phyloP scores from a whole-genome alignment of 148 eudicot genomes.

The Silene latifolia region DNA sequence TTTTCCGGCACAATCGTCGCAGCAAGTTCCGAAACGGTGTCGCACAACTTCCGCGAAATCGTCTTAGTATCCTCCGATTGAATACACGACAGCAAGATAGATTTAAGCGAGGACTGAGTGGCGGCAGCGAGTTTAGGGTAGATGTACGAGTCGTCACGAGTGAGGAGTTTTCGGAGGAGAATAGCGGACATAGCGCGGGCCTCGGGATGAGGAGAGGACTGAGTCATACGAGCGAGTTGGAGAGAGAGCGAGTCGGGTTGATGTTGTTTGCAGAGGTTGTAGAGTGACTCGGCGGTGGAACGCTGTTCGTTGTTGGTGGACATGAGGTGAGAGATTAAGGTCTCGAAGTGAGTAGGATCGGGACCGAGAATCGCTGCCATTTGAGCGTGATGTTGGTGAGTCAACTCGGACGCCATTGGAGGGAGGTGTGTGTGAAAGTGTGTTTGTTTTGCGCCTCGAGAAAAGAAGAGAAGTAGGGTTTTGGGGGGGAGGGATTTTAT shows the following conservation, averaged over 20 bases:
- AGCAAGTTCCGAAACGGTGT: slow-evolving; percentile 74
- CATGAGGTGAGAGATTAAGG: slow-evolving; percentile 64
- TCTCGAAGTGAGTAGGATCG: slow-evolving; percentile 53
- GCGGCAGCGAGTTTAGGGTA: slow-evolving; percentile 52
- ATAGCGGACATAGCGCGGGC: slow-evolving; percentile 52
- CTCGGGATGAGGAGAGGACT: slow-evolving; percentile 39
- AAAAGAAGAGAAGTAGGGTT: slow-evolving; percentile 21
- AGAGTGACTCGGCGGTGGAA: slow-evolving; percentile 56
- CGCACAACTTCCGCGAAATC: slow-evolving; percentile 63
- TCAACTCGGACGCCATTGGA: slow-evolving; percentile 44
- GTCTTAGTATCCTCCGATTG: slow-evolving; percentile 59
- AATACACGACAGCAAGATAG: slow-evolving; percentile 43
- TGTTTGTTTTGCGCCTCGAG: slow-evolving; percentile 19
- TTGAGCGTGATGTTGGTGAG: slow-evolving; percentile 44
- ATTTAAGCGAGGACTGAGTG: slow-evolving; percentile 60
- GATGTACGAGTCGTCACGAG: slow-evolving; percentile 36
- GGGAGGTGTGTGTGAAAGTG: neutral
- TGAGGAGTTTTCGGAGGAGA: slow-evolving; percentile 45
- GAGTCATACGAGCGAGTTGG: slow-evolving; percentile 44
- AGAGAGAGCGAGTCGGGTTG: slow-evolving; percentile 48
- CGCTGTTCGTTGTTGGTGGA: slow-evolving; percentile 56
- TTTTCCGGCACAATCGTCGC: slow-evolving; percentile 65
- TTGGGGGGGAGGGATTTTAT: neutral
- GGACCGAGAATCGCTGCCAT: slow-evolving; percentile 49
- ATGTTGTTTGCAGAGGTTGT: slow-evolving; percentile 53